Evolutionary conservation across 768 basidiomycete species (phyloP), one percentile per base, ranked within the genome.

Genomic region (Collybiopsis confluens): DNA sequence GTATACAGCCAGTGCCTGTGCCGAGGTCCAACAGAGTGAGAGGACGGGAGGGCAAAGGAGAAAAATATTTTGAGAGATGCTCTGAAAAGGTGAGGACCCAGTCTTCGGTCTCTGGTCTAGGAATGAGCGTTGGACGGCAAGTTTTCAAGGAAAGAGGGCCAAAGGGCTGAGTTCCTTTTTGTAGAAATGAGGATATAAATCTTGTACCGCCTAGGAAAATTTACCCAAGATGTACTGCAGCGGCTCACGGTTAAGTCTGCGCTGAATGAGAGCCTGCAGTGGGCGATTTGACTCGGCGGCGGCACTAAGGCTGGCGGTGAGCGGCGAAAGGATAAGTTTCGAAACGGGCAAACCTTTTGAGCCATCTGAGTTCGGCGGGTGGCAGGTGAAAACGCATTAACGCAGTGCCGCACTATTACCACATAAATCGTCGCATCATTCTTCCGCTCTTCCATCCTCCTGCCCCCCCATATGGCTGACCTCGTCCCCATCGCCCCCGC

Each of bases 101-200:
- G 58, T 92, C 70, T 63, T 97, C 92, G 0, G 96, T 99, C 69
- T 99, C 96, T 41, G 94, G 90, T 13, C 96, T 87, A 11, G 96
- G 96, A 40, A 98, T 98, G 58, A 98, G 83, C 16, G 86, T 84
- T 1, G 96, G 96, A 2, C 87, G 74, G 16, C 90, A 81, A 9
- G 78, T 74, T 55, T 83, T 72, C 62, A 98, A 77, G 61, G 81
- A 75, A 44, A 98, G 81, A 4, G 87, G 82, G 8, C 93, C 92
- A 68, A 98, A 97, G 0, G 92, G 91, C 63, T 90, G 88, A 27
- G 81, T 85, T n/a, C 89, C 92, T 33, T 80, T 60, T 45, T 52
- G 20, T 41, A 41, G 2, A 2, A 37, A 52, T 11, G 28, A 27
- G 46, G n/a, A n/a, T n/a, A n/a, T n/a, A n/a, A n/a, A n/a, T n/a